A percentile compares a stretch with the other conserved stretches of the same genome.
phyloP scores from a whole-genome alignment of 345 rosid species.

The Angophora floribunda region DNA sequence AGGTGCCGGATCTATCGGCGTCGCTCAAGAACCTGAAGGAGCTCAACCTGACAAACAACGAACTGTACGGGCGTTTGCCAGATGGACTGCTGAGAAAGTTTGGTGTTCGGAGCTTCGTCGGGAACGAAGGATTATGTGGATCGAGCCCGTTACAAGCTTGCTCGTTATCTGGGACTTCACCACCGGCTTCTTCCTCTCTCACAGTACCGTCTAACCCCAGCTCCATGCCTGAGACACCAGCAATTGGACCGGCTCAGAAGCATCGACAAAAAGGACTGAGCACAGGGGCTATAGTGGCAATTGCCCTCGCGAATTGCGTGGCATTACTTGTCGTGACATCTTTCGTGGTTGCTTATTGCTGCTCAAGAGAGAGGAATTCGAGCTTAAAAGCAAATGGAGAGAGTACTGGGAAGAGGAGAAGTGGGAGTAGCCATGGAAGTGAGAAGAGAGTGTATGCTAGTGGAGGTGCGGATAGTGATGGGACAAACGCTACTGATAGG shows the following conservation, averaged over 20 bases:
- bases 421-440: conserved; percentile 36
- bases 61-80: conserved; percentile 60
- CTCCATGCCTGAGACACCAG: conserved; percentile 48
- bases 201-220: conserved; percentile 82
- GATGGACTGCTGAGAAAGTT: conserved; percentile 45
- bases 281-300: conserved; percentile 53
- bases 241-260: conserved; percentile 3
- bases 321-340: conserved; percentile 42
- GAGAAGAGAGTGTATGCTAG: conserved; percentile 40
- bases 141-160: conserved; percentile 57
- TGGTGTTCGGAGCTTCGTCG: conserved; percentile 50
- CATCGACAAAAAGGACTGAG: conserved; percentile 26
- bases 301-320: conserved; percentile 60
- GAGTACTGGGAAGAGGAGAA: conserved; percentile 29
- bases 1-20: conserved; percentile 59
- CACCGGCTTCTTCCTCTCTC: conserved; percentile 15
- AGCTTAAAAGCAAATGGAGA: conserved; percentile 33
- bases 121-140: conserved; percentile 82
- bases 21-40: conserved; percentile 30
- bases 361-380: conserved; percentile 34
- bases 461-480: conserved; percentile 54
- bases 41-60: conserved; percentile 65
- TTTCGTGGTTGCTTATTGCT: conserved; percentile 56
- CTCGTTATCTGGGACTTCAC: conserved; percentile 32
- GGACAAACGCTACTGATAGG: conserved; percentile 54